Evolutionary conservation across 2,329 filamentous ascomycete genomes (phyloP), one percentile per base, ranked within the genome.

Genomic region (Coniochaeta pulveracea): DNA sequence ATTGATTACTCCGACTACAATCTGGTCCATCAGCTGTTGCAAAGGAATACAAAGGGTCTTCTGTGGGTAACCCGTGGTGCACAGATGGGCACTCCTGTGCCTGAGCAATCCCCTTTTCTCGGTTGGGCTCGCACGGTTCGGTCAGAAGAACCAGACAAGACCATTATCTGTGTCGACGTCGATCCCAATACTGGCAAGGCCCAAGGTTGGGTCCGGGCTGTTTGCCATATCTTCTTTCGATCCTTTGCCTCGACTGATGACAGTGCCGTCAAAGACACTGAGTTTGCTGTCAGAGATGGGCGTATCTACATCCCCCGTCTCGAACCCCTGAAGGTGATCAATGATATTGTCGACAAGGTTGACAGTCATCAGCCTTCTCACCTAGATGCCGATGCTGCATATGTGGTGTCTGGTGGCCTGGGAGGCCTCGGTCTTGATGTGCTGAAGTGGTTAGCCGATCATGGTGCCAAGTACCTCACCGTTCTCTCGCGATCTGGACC

Each of bases 351-450:
- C 12, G 22, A 34, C 3, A 3, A 34, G n/a, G 17, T 35, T 10
- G 8, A 28, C 25, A n/a, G 12, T 21, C 31, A 34, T 27, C 31
- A 41, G 8, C 37, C 37, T 3, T 6, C 35, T 0, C 22, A 27
- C 2, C 57, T 51, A 1, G 66, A 68, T 1, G 24, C 24, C 14
- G 37, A 46, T 15, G 43, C 37, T 1, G 44, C 41, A 2, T 78
- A 77, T 36, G 44, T 77, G 3, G 49, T 78, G 4, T 59, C 62
- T 4, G 74, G 74, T 11, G 70, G 71, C 1, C 57, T 74, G 0
- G 70, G 72, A 11, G 73, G 72, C 9, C 55, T 78, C 1, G 73
- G 72, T 1, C 57, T 60, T 21, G 64, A 60, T 40, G 64, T 76
- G 23, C 63, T 69, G 3, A 53, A 58, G 34, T 58, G 69, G 34